phyloP scores from a whole-genome alignment of 1,284 basidiomycete genomes.

The Puccinia polysora region DNA sequence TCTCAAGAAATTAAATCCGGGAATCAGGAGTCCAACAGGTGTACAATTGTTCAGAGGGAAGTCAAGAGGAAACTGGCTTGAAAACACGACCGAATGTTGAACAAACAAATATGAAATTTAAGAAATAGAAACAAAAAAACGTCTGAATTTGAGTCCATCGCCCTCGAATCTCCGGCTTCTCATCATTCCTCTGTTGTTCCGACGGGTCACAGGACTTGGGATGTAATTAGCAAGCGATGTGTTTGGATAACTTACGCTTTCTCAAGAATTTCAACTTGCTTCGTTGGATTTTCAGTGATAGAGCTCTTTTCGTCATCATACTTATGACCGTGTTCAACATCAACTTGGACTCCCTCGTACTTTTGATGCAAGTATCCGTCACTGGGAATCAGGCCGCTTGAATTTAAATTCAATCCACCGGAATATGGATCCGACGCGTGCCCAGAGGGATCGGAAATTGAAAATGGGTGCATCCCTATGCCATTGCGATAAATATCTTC shows the following conservation, averaged over 20 bases:
- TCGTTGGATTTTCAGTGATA: not conserved
- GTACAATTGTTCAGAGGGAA: too few relatives aligned
- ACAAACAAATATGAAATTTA: too few relatives aligned
- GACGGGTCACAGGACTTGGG: too few relatives aligned
- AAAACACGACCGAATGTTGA: too few relatives aligned
- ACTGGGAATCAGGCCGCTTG: constrained; percentile 15
- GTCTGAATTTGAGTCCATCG: too few relatives aligned
- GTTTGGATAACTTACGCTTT: not conserved
- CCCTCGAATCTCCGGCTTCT: too few relatives aligned
- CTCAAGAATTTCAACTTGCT: not conserved
- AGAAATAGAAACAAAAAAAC: too few relatives aligned
- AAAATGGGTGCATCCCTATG: constrained; percentile 31
- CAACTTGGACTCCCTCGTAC: constrained; percentile 36
- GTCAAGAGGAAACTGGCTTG: too few relatives aligned
- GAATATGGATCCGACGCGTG: constrained; percentile 6
- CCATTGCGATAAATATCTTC: constrained; percentile 17
- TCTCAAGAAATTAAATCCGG: too few relatives aligned
- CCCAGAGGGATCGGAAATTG: constrained; percentile 10
- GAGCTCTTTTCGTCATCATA: constrained; percentile 26
- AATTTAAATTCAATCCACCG: not conserved
- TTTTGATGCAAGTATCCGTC: constrained; percentile 4
- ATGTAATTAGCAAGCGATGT: too few relatives aligned
- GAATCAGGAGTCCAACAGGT: too few relatives aligned
- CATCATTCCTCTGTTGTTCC: too few relatives aligned
- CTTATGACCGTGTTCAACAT: constrained; percentile 28